These are phyloP conservation scores for Starmerella tilneyi DNA, from an alignment of 805 yeast genomes.

Conservation along the genomic window DNA sequence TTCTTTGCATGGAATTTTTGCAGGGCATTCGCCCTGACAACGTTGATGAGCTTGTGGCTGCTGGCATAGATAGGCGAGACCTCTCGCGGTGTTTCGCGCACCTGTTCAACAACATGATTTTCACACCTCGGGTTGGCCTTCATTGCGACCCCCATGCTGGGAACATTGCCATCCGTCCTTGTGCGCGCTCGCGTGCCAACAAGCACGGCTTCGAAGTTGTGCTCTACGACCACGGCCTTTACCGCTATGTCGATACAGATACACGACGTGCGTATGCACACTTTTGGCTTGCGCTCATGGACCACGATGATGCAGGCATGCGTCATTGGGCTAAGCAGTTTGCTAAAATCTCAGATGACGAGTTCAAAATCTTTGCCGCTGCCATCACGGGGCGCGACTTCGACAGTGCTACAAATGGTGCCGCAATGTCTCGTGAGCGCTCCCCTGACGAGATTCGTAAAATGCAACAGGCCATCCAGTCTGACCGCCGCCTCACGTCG, in stretches of 20 bases:
- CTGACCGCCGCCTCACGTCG: slow-evolving; percentile 49
- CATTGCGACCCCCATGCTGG: slow-evolving; percentile 99
- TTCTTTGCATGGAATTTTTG: slow-evolving; percentile 79
- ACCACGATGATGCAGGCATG: slow-evolving; percentile 58
- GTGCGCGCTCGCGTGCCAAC: slow-evolving; percentile 29
- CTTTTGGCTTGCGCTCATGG: slow-evolving; percentile 84
- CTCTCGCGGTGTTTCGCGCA: slow-evolving; percentile 82
- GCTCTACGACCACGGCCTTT: slow-evolving; percentile 89
- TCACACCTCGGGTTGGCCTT: slow-evolving; percentile 79
- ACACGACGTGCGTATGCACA: slow-evolving; percentile 76
- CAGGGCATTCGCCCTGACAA: slow-evolving; percentile 79
- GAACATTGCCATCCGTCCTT: slow-evolving; percentile 66
- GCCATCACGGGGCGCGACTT: slow-evolving; percentile 93
- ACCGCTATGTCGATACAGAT: slow-evolving; percentile 67
- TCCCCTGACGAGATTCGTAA: slow-evolving; percentile 45
- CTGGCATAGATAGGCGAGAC: slow-evolving; percentile 61
- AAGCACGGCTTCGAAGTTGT: slow-evolving; percentile 80
- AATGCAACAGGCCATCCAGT: slow-evolving; percentile 56
- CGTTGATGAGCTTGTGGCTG: slow-evolving; percentile 47
- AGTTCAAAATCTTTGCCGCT: slow-evolving; percentile 77
- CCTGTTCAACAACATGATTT: slow-evolving; percentile 88
- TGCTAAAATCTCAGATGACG: slow-evolving; percentile 66
- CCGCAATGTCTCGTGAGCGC: slow-evolving; percentile 42
- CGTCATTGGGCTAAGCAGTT: slow-evolving; percentile 60
- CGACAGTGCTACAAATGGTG: slow-evolving; percentile 57